Base-by-base conservation (phyloP, 192 early-diverging fungal genomes). In the Haplosporangium gracile region DNA sequence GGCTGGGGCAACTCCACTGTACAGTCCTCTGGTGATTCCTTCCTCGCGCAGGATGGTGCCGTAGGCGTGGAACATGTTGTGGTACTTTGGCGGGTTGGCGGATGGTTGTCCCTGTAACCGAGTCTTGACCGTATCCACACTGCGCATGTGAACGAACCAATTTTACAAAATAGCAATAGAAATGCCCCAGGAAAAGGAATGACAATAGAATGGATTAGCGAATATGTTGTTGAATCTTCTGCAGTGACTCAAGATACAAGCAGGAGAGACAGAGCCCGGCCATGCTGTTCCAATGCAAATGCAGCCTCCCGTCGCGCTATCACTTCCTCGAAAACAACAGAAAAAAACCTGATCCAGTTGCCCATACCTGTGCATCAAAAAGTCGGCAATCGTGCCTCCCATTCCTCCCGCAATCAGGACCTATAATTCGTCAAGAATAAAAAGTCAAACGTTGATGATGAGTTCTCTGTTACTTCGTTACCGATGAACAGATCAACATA, bases 11-110 rank as follows among this genome's bases (percentile, higher is more conserved):
- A 93, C 74, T 40, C 92, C 92, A 63, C 90, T 83, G 79, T 93
- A 92, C 4, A 93, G 72, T 38, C 92, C 92, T 80, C 90, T 70
- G 29, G 86, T 29, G 22, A 92, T 70, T 34, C 92, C 92, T 60
- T 93, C 92, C 78, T 93, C 89, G 39, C 87, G 87, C 24, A 90
- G 76, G 63, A 93, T 93, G 22, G 89, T 82, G 47, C 87, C 72
- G 81, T 91, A 93, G 65, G 92, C 84, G 69, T 93, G 91, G 39
- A 91, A 72, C 92, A 93, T 93, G 78, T 90, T 93, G 69, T 85
- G 68, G 75, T 93, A 93, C 53, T 93, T 93, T 57, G 76, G 76
- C 9, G 89, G 87, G 42, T 88, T 77, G 34, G 78, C 68, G 1
- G 70, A 38, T 22, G 90, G 90, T 77, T 93, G 92, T 32, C 92